These are phyloP conservation scores for Arthrobotrys sinensis DNA, from an alignment of 2,329 filamentous ascomycete genomes.

Conservation along the genomic window DNA sequence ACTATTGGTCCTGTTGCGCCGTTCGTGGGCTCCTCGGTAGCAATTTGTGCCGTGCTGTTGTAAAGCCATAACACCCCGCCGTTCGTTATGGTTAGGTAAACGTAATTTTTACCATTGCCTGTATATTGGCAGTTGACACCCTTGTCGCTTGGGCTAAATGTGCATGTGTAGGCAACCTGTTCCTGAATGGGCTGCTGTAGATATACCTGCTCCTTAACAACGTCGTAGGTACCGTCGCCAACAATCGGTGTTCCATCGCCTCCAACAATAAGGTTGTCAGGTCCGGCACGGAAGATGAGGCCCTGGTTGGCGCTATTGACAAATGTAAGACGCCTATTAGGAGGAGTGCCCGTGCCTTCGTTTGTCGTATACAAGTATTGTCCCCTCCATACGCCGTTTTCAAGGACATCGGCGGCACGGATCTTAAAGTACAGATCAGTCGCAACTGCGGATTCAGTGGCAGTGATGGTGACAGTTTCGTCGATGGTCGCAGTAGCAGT, in stretches of 20 bases:
- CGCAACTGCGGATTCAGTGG: slow-evolving; percentile 21
- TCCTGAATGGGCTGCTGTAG: not conserved
- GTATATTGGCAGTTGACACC: slow-evolving; percentile 1
- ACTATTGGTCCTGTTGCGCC: not conserved
- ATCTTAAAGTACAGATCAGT: slow-evolving; percentile 22
- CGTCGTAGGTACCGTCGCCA: not conserved
- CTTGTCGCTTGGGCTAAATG: not conserved
- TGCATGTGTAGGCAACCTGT: slow-evolving; percentile 6
- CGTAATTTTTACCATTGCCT: not conserved
- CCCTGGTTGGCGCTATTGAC: not conserved
- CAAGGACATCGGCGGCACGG: slow-evolving; percentile 1
- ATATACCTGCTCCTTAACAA: slow-evolving; percentile 21
- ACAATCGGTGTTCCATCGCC: slow-evolving; percentile 5
- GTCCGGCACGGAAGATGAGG: slow-evolving; percentile 8
- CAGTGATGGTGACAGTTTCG: not conserved
- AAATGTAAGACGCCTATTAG: slow-evolving; percentile 5
- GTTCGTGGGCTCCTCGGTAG: not conserved
- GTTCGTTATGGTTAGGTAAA: not conserved
- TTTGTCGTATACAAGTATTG: slow-evolving; percentile 16
- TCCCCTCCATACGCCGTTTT: slow-evolving; percentile 1
- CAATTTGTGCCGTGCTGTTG: not conserved
- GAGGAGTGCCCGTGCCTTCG: not conserved
- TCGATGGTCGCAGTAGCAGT: not conserved
- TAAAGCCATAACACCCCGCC: not conserved
- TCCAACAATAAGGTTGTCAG: not conserved